phyloP scores from a whole-genome alignment of 2,329 filamentous ascomycete genomes.

The Epichloe baconii region DNA sequence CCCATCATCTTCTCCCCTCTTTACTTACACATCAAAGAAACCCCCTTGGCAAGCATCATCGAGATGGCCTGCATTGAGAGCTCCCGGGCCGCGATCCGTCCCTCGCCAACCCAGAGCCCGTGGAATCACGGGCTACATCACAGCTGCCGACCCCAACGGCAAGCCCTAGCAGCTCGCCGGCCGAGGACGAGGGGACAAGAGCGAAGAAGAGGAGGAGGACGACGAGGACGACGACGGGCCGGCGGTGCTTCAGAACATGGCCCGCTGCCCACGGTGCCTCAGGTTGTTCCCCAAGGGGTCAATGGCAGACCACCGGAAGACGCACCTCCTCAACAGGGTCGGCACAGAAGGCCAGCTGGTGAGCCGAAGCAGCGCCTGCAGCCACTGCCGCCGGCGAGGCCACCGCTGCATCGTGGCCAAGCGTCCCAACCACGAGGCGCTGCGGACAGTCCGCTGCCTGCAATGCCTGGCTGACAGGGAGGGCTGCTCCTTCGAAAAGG shows the following conservation, averaged over 20 bases:
- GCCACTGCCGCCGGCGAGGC: not conserved
- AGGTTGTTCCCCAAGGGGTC: not conserved
- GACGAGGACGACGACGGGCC: not conserved
- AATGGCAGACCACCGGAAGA: not conserved
- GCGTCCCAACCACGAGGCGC: not conserved
- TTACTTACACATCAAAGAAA: too few species aligned
- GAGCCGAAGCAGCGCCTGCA: not conserved
- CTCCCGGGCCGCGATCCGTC: too few species aligned
- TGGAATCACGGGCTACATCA: too few species aligned
- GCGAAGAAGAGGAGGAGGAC: not conserved
- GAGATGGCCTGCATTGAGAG: too few species aligned
- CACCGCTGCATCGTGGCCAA: conserved; percentile 2
- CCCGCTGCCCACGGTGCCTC: conserved; percentile 1
- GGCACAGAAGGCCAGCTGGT: not conserved
- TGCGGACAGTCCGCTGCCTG: not conserved
- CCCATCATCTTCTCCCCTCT: too few species aligned
- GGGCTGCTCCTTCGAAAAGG: not conserved
- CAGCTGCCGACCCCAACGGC: too few species aligned
- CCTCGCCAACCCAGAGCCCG: too few species aligned
- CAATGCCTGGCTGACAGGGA: not conserved
- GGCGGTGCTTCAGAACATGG: not conserved
- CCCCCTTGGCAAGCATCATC: too few species aligned
- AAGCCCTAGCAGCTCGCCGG: too few species aligned
- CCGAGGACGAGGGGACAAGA: too few species aligned
- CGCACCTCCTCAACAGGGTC: not conserved